A percentile compares a stretch with the other conserved stretches of the same genome.
phyloP scores from a whole-genome alignment of 805 yeast species.

The Cyberlindnera maritima region DNA sequence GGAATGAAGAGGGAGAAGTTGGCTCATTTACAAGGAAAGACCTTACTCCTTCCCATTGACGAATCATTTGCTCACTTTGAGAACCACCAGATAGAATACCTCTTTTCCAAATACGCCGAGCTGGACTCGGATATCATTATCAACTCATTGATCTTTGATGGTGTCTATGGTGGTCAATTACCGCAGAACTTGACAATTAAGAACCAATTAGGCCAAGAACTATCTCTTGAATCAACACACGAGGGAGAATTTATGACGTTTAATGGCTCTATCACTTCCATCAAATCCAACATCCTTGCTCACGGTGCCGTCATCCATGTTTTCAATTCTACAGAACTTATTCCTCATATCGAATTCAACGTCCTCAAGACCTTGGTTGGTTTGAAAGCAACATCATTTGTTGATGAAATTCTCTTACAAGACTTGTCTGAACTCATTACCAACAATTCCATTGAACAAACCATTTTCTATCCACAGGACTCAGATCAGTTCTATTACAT shows the following conservation, averaged over 20 bases:
- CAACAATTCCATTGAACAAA: slow-evolving; percentile 47
- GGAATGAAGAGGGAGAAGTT: slow-evolving; percentile 10
- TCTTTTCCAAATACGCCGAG: slow-evolving; percentile 32
- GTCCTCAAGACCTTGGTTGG: slow-evolving; percentile 60
- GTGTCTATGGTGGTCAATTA: slow-evolving; percentile 43
- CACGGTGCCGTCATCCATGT: slow-evolving; percentile 50
- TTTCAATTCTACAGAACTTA: slow-evolving; percentile 34
- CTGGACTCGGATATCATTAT: slow-evolving; percentile 29
- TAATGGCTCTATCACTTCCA: slow-evolving; percentile 34
- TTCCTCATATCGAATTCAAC: slow-evolving; percentile 37
- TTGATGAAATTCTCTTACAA: slow-evolving; percentile 66
- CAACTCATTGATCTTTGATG: slow-evolving; percentile 37
- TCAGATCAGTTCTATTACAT: slow-evolving; percentile 26
- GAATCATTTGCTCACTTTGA: slow-evolving; percentile 32
- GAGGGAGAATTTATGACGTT: slow-evolving; percentile 36
- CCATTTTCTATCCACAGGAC: slow-evolving; percentile 54
- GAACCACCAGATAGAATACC: slow-evolving; percentile 44
- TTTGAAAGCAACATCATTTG: slow-evolving; percentile 57
- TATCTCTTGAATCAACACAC: slow-evolving; percentile 22
- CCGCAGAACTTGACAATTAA: not conserved
- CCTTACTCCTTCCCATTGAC: slow-evolving; percentile 48
- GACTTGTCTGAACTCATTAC: slow-evolving; percentile 55
- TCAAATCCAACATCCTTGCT: slow-evolving; percentile 39
- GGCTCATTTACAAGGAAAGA: slow-evolving; percentile 30
- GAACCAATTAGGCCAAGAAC: not conserved